Base-by-base conservation (phyloP, 2,329 filamentous ascomycete species). In the Paecilomyces niveus region DNA sequence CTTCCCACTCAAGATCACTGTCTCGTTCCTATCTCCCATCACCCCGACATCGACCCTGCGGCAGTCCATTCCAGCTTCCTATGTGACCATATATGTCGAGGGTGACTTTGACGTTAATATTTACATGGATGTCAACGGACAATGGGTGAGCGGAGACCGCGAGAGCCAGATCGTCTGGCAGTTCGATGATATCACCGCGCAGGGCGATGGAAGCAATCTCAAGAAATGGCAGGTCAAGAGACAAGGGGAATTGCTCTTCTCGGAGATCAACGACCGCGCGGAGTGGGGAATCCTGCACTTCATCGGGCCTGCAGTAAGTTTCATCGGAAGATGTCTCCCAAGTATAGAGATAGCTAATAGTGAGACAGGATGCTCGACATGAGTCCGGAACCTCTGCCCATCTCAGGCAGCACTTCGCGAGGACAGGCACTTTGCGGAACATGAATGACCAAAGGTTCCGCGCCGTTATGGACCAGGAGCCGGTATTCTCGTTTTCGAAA, bases 271-370 rank as follows among this genome's bases (percentile, higher is more conserved):
- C 51, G 91, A 95, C 66, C 87, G 87, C 51, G 83, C 88, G 0
- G 90, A 95, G 82, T 95, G 91, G 91, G 91, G 91, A 3, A 88
- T 85, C 29, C 73, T 95, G 58, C 84, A 90, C 72, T 90, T 95
- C 69, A 88, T 88, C 22, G 90, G 81, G 1, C 89, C 90, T 22
- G 76, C 80, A 51, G 77, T 80, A 66, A 62, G 71, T 69, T 33
- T 22, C 53, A 18, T 18, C 15, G 24, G 7, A 29, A 21, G 26
- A 21, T 21, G 24, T 26, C n/a, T 50, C 6, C 15, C 21, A 15
- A 13, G 21, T 52, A n/a, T 8, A n/a, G 29, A 13, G 18, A 24
- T 33, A 15, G 54, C 59, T 71, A 50, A 70, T 7, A 15, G 29
- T 24, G 1, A 24, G 6, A 24, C 29, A 80, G 62, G 82, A 87